phyloP scores from a whole-genome alignment of 1,139 yeast species.

The Diutina sp. region DNA sequence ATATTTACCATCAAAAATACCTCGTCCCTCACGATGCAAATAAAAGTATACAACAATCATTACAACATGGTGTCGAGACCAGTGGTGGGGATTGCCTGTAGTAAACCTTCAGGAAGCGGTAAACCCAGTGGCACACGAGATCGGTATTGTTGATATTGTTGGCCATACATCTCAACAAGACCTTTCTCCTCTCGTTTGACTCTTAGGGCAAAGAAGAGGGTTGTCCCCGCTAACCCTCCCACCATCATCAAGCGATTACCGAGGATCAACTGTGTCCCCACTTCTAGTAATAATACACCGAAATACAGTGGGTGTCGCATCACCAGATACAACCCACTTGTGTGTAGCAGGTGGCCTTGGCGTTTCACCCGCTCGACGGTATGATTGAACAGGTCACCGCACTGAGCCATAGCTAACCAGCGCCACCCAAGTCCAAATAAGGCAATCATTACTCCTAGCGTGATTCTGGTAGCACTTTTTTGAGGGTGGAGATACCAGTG shows the following conservation, averaged over 20 bases:
- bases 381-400: conserved; percentile 1
- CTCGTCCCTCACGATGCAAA: background rate
- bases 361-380: background rate
- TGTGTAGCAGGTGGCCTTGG: background rate
- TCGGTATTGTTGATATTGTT: background rate
- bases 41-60: background rate
- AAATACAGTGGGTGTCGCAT: background rate
- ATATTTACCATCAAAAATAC: background rate
- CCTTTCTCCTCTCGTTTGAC: background rate
- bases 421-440: background rate
- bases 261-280: background rate
- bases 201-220: background rate
- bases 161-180: background rate
- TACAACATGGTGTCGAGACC: background rate
- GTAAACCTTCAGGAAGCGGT: background rate
- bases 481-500: background rate
- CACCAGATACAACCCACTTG: background rate
- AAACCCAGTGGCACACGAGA: background rate
- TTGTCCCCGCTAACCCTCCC: background rate
- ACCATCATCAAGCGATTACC: background rate
- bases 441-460: background rate
- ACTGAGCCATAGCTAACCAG: background rate
- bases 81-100: background rate
- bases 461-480: background rate
- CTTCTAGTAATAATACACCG: background rate